Evolutionary conservation across 1,284 basidiomycete genomes (phyloP).

Genomic region (Jaminaea rosea): DNA sequence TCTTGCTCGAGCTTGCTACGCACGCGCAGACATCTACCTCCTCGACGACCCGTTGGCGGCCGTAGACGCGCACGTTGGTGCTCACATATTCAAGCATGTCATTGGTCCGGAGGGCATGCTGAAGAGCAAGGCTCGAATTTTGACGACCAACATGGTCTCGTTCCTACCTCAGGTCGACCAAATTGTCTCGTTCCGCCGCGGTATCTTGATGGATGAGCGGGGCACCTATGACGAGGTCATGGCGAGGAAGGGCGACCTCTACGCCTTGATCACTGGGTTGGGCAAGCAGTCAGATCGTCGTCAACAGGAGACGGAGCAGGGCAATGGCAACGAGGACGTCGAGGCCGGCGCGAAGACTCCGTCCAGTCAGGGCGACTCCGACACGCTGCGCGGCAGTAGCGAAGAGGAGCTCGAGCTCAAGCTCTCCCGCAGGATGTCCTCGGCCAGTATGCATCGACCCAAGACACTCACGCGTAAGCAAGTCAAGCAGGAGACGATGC

Average conservation of each 20-base stretch:
- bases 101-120: constrained; percentile 87
- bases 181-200: constrained; percentile 68
- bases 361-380: constrained; percentile 2
- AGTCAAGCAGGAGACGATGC: constrained; percentile 37
- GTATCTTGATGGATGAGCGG: constrained; percentile 66
- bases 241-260: constrained; percentile 61
- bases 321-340: constrained; percentile 16
- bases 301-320: constrained; percentile 20
- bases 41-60: constrained; percentile 54
- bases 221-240: constrained; percentile 60
- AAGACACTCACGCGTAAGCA: constrained; percentile 26
- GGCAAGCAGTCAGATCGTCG: constrained; percentile 49
- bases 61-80: constrained; percentile 59
- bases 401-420: constrained; percentile 26
- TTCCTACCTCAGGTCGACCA: constrained; percentile 73
- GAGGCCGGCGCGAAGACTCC: constrained; percentile 3
- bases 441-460: constrained; percentile 28
- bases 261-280: constrained; percentile 62
- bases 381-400: constrained; percentile 7
- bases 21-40: constrained; percentile 59
- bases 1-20: constrained; percentile 48
- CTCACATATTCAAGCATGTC: constrained; percentile 62
- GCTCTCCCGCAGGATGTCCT: constrained; percentile 27
- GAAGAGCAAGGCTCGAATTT: constrained; percentile 67
- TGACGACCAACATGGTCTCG: constrained; percentile 82